Base-by-base conservation (phyloP, 345 rosid species). In the Eucalyptus pauciflora region DNA sequence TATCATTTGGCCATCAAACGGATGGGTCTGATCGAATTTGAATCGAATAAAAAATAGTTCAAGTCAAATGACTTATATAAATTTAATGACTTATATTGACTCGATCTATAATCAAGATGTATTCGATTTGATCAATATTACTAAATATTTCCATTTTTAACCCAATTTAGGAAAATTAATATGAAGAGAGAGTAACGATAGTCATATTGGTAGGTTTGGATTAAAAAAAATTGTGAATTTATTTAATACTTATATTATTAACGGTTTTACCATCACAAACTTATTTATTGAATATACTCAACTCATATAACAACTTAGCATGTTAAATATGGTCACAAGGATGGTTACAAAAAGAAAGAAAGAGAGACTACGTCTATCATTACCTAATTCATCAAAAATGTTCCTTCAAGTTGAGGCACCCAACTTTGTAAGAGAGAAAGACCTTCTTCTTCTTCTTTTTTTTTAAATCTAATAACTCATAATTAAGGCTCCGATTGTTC, bases 101-200 rank as follows among this genome's bases (percentile, higher is more conserved):
- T 52, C 8, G 0, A 52, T 52, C 7, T 52, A 52, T 52, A 52
- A 52, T 52, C 56, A 52, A 52, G 4, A 7, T 18, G 2, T 52
- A 52, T 52, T 52, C 10, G 2, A 22, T 9, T 56, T 1, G 5
- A 56, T 24, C 62, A 22, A 56, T 24, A 56, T 56, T 56, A 8
- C 10, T 56, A 56, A 24, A 24, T 25, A 56, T 24, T 56, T 56
- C 0, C 6, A 56, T 56, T 10, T 56, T 24, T 24, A 56, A 56
- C 1, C 29, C 6, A 24, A 56, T 56, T 24, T 56, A 56, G 1
- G 2, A 5, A 56, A 56, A 56, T 56, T 56, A 9, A 24, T 56
- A 0, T 0, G 3, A 56, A 56, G 62, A 22, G 12, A 56, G 6
- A 9, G 29, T 56, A 10, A 24, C 0, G 3, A 56, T 22, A 24